Base-by-base conservation (phyloP, 148 eudicot genomes). In the Fagopyrum homotropicum region DNA sequence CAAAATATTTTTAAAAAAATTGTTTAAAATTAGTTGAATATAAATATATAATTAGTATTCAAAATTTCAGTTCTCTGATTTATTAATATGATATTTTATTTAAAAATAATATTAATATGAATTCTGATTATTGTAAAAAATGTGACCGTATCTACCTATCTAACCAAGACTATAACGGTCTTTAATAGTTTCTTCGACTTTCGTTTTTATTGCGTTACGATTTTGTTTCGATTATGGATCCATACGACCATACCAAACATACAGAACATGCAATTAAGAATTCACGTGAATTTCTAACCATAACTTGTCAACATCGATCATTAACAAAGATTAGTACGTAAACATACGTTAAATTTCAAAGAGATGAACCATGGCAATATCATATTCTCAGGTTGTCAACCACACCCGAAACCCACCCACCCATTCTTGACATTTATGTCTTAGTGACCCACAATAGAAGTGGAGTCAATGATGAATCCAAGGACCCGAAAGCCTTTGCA, bases 401-500 rank as follows among this genome's bases (percentile, higher is more conserved):
- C 68, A 61, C 43, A 61, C 68, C 68, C 68, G 10, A 61, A 43
- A 19, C 5, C 46, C 46, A 66, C 19, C 47, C 71, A 35, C 69
- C 15, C 30, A 66, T 6, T 40, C 15, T 66, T 49, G 2, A 66
- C 69, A 63, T 64, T 12, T 35, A 35, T n/a, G 8, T 57, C 35
- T 19, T 7, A 57, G n/a, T 7, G 35, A 40, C 71, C 71, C 71
- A 66, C 46, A 46, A 66, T 66, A 46, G 46, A 35, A 66, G 71
- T 66, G 71, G 46, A 66, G 16, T 14, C 19, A 12, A 66, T 66
- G 47, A 66, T 66, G 71, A 66, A 66, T 66, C n/a, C 30, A 1
- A 66, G 47, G 71, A 66, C 71, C 71, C 44, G 15, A 26, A 40
- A 35, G 7, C 47, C 71, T 40, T 43, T 15, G 71, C 71, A 66